These are phyloP conservation scores for Debaryomyces psychrophilus DNA, from an alignment of 1,139 yeast species.

Conservation along the genomic window DNA sequence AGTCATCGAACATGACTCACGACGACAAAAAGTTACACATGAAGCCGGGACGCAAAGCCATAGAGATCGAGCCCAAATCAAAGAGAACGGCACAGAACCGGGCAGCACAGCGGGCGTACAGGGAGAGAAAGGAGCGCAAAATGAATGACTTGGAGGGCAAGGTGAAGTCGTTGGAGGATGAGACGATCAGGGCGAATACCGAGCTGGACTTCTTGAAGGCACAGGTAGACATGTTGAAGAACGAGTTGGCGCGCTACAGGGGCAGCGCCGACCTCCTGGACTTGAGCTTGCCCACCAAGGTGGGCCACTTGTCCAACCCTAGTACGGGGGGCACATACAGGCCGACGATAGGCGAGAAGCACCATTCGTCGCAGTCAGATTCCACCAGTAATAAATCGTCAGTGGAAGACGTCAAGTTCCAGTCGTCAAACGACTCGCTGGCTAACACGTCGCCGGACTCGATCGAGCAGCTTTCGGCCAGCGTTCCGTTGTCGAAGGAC, in stretches of 20 bases:
- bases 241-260: constrained; percentile 68
- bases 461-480: constrained; percentile 24
- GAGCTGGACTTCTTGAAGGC: constrained; percentile 75
- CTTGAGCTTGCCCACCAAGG: constrained; percentile 36
- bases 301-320: constrained; percentile 36
- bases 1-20: constrained; percentile 25
- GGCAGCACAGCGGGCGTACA: constrained; percentile 95
- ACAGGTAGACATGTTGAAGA: constrained; percentile 75
- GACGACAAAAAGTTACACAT: constrained; percentile 44
- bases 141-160: constrained; percentile 85
- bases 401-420: constrained; percentile 13
- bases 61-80: constrained; percentile 76
- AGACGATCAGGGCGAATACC: constrained; percentile 61
- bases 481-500: constrained; percentile 41
- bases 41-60: constrained; percentile 66
- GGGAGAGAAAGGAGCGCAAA: constrained; percentile 89
- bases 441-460: constrained; percentile 23
- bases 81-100: constrained; percentile 96
- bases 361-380: constrained; percentile 11
- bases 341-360: constrained; percentile 5
- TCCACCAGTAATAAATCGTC: constrained; percentile 12
- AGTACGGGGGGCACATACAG: constrained; percentile 16
- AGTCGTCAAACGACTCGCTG: constrained; percentile 18
- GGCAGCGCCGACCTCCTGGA: constrained; percentile 47
- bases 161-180: constrained; percentile 70